phyloP scores from a whole-genome alignment of 306 rosid genomes.

The Pueraria montana region DNA sequence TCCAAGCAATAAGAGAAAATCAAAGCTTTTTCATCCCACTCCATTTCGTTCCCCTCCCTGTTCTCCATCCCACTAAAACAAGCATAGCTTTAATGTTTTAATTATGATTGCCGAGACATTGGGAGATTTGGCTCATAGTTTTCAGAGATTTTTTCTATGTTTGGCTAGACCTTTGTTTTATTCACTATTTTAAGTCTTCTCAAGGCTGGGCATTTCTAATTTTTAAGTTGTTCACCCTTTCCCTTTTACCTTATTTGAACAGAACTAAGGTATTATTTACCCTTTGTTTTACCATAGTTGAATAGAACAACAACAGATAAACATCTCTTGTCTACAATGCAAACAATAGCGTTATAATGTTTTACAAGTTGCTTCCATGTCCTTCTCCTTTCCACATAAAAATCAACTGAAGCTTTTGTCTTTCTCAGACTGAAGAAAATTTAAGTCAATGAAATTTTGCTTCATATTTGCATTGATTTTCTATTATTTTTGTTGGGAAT shows the following conservation, averaged over 20 bases:
- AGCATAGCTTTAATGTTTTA: not conserved
- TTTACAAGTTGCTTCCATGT: conserved; percentile 5
- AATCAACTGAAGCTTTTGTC: not conserved
- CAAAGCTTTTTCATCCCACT: too few species aligned
- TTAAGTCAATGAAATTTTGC: conserved; percentile 2
- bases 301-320: not conserved
- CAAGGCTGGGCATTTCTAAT: not conserved
- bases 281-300: not conserved
- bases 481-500: not conserved
- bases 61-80: not conserved
- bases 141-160: not conserved
- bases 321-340: not conserved
- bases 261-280: not conserved
- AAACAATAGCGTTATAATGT: not conserved
- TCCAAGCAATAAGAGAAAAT: too few species aligned
- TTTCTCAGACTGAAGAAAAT: not conserved
- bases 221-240: not conserved
- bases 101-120: conserved; percentile 9
- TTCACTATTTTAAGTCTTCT: not conserved
- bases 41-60: too few species aligned
- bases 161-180: conserved; percentile 5
- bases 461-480: conserved; percentile 11
- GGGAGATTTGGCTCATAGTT: not conserved
- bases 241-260: not conserved
- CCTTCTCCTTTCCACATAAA: not conserved